phyloP scores from a whole-genome alignment of 768 basidiomycete species.

The Hypholoma sublateritium region DNA sequence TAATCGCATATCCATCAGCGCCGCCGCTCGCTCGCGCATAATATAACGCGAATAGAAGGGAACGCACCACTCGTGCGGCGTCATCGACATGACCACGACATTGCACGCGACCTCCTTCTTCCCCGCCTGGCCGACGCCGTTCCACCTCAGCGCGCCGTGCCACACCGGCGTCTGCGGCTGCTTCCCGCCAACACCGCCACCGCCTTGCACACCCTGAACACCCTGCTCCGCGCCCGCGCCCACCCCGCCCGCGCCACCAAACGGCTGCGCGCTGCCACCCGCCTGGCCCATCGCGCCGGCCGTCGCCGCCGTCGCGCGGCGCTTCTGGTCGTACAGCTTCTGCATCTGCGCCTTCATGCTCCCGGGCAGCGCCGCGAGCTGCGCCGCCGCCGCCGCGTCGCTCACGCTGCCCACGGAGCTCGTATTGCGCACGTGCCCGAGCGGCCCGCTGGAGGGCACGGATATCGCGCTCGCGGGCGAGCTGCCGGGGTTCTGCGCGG shows the following conservation, averaged over 20 bases:
- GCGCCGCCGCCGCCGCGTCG: background rate
- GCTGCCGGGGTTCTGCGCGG: background rate
- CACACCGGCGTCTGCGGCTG: constrained; percentile 32
- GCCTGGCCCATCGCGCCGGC: background rate
- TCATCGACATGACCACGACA: constrained; percentile 32
- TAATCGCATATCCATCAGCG: too few relatives aligned
- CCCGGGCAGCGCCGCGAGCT: background rate
- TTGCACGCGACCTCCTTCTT: constrained; percentile 45
- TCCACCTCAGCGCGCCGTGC: constrained; percentile 50
- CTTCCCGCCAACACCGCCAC: constrained; percentile 12
- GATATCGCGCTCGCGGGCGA: background rate
- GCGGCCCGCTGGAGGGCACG: background rate
- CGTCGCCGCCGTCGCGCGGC: background rate
- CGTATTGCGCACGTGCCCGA: background rate
- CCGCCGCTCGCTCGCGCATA: background rate
- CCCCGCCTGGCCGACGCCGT: constrained; percentile 33
- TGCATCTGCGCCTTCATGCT: background rate
- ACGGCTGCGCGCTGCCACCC: too few relatives aligned
- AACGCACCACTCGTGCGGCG: constrained; percentile 32
- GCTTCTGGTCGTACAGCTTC: background rate
- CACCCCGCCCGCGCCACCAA: constrained; percentile 17
- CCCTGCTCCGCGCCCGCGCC: background rate
- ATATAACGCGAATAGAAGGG: background rate
- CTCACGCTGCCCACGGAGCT: background rate
- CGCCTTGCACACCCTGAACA: too few relatives aligned